These are phyloP conservation scores for Arthroderma uncinatum DNA, from an alignment of 2,329 filamentous ascomycete genomes.

Conservation along the genomic window DNA sequence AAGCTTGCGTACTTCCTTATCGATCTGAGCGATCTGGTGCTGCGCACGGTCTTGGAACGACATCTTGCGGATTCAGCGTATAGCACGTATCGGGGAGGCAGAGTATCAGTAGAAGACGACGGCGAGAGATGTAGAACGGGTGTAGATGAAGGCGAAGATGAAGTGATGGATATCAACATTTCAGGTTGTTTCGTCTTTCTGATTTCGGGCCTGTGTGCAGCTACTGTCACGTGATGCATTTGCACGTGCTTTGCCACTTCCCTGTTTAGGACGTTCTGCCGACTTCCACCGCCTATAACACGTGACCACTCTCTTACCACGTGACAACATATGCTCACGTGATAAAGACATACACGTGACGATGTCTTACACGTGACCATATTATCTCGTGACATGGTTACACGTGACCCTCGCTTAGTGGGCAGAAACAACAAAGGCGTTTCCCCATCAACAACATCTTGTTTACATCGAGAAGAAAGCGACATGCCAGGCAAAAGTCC, in stretches of 20 bases:
- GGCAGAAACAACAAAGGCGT: slow-evolving; percentile 8
- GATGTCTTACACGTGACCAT: background rate
- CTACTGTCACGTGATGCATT: background rate
- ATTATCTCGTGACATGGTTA: too few relatives aligned
- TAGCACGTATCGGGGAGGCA: background rate
- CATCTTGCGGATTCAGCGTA: slow-evolving; percentile 7
- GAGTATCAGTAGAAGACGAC: background rate
- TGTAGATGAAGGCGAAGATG: background rate
- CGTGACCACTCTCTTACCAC: background rate
- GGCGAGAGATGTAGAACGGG: background rate
- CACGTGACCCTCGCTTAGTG: background rate
- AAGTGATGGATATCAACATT: too few relatives aligned
- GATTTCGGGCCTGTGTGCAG: background rate
- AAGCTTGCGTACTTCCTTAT: slow-evolving; percentile 47
- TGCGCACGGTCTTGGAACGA: slow-evolving; percentile 51
- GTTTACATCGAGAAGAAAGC: slow-evolving; percentile 11
- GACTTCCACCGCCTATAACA: background rate
- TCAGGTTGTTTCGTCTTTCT: background rate
- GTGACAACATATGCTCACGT: too few relatives aligned
- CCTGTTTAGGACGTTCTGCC: background rate
- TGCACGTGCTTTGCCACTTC: background rate
- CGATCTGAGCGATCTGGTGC: slow-evolving; percentile 54
- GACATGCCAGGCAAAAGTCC: background rate
- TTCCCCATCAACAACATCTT: slow-evolving; percentile 18
- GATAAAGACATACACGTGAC: too few relatives aligned